Evolutionary conservation across 2,329 filamentous ascomycete species (phyloP), one percentile per base, ranked within the genome.

Genomic region (Venturia oleaginea): DNA sequence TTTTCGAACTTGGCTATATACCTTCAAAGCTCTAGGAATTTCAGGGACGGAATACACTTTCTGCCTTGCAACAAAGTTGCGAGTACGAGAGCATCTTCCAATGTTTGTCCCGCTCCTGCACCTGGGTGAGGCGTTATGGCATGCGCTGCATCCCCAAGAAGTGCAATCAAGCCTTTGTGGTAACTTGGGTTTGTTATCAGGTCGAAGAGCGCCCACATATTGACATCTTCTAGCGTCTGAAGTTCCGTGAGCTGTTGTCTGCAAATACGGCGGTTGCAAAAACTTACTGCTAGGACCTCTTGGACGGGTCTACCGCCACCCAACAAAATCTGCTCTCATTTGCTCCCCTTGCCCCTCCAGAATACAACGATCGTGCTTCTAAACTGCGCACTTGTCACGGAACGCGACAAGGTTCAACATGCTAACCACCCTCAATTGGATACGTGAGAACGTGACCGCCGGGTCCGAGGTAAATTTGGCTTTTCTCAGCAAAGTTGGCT

Each of bases 151-250:
- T 73, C 72, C 63, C 72, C 71, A 46, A 72, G 65, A 37, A 73
- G 67, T 11, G n/a, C 27, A 19, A 65, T 37, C 4, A 34, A 42
- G 43, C 38, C 61, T 42, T 64, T 65, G 42, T 32, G n/a, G 22
- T 57, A 65, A 32, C 24, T 65, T 30, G 15, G 46, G 13, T 10
- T 38, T 13, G 60, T 61, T 34, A 4, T 55, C 4, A 30, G 8
- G 32, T 64, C 42, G 13, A 71, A 66, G 7, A 67, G 38, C 38
- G 38, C 38, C 38, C 38, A 42, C 65, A 42, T 13, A 17, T 82
- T 80, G 63, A 60, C 34, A 13, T 83, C 80, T 8, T 66, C 68
- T 22, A 65, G 32, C 11, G 64, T 43, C 60, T 69, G 64, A 4
- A 57, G 22, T 7, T 64, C 48, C 0, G 70, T 63, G 4, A 71